phyloP scores from a whole-genome alignment of 768 basidiomycete species.

The Xerocomellus dryophilus region DNA sequence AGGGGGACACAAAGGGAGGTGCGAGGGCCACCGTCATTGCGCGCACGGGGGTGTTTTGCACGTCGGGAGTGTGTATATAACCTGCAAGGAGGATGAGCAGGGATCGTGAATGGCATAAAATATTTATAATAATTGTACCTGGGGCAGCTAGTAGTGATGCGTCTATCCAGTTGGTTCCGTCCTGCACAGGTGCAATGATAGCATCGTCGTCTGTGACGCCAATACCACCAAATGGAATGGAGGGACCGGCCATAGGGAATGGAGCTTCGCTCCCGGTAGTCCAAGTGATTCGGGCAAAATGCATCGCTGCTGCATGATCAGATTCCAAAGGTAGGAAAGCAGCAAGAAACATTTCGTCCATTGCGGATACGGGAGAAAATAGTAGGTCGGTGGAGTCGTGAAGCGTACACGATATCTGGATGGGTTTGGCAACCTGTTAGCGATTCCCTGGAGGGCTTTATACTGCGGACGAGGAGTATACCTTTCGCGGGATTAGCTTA shows the following conservation, averaged over 20 bases:
- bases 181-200: neutral
- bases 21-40: neutral
- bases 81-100: neutral
- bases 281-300: neutral
- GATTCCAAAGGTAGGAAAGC: neutral
- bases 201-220: neutral
- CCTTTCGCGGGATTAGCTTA: neutral
- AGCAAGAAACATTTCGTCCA: neutral
- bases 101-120: neutral
- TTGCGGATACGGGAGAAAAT: neutral
- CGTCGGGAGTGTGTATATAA: neutral
- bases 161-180: neutral
- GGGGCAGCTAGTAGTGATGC: neutral
- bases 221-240: neutral
- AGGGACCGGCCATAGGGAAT: neutral
- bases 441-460: neutral
- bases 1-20: neutral
- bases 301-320: neutral
- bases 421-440: neutral
- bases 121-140: neutral
- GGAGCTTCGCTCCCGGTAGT: neutral
- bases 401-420: neutral
- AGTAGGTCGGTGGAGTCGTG: neutral
- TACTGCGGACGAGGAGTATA: neutral
- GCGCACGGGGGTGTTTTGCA: neutral